Evolutionary conservation across 495 filamentous ascomycete genomes (phyloP), one percentile per base, ranked within the genome.

Genomic region (Penicillium pancosmium): DNA sequence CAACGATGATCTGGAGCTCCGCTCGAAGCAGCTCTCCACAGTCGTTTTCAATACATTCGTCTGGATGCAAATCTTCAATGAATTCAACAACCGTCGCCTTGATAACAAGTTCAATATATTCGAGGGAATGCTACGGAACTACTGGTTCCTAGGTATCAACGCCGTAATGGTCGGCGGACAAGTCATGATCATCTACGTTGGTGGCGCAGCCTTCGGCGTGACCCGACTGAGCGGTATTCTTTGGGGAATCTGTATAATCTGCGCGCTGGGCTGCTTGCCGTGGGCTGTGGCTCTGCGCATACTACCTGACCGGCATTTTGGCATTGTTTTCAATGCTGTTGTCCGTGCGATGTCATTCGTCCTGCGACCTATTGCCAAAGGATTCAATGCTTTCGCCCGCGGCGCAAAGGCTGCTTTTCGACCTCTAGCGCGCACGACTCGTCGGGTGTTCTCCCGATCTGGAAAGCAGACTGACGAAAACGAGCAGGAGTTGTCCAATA

Each of bases 31-130:
- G 61, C 77, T 93, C 49, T 73, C 82, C 44, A 91, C 89, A 1
- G 79, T 95, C 46, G 88, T 96, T 6, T 96, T 96, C 83, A 96
- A 96, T 76, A 91, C 90, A 4, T 96, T 96, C 52, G 91, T 96
- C 16, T 96, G 91, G 91, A 94, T 96, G 91, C 91, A 96, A 60
- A 93, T 96, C 61, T 96, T 95, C 79, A 96, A 96, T 72, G 88
- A 93, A 69, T 93, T 91, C 84, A 96, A 94, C 80, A 93, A 92
- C 73, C 90, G 91, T 48, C 89, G 91, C 21, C 78, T 96, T 19
- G 91, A 96, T 72, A 96, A 96, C 74, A 81, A 88, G 16, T 85
- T 93, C 78, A 96, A 96, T 75, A 92, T 96, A 47, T 91, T 95
- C 65, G 90, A 93, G 70, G 90, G 90, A 50, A 81, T 94, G 56